A percentile compares a stretch with the other conserved stretches of the same genome.
Conservation (phyloP, 2,329 filamentous ascomycete genomes). For the Fusarium zealandicum region DNA sequence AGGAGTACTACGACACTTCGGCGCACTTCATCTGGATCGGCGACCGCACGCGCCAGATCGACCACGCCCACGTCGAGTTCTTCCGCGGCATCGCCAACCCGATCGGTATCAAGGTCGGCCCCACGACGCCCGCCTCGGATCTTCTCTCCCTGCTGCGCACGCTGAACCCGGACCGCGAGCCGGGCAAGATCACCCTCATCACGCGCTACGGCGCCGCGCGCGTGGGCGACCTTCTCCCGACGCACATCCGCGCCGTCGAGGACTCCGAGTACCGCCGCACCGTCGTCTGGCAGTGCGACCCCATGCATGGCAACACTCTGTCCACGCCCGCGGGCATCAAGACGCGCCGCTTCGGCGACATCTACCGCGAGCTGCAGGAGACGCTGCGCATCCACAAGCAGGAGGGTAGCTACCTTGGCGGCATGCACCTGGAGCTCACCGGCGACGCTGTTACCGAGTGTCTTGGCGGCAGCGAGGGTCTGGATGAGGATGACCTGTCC, state of each 20-base stretch:
- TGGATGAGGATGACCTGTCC: conserved; percentile 87
- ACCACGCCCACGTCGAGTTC: conserved; percentile 95
- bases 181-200: conserved; percentile 95
- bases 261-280: conserved; percentile 69
- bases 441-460: conserved; percentile 98
- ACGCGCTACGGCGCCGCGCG: conserved; percentile 88
- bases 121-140: conserved; percentile 78
- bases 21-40: conserved; percentile 99
- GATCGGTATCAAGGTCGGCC: conserved; percentile 95
- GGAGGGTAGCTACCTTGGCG: conserved; percentile 85
- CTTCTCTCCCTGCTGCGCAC: conserved; percentile 81
- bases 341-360: conserved; percentile 89
- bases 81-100: conserved; percentile 96
- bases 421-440: conserved; percentile 93
- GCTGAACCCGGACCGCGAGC: conserved; percentile 81
- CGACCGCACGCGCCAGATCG: conserved; percentile 91
- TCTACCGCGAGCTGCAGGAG: conserved; percentile 84
- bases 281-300: conserved; percentile 98
- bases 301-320: conserved; percentile 89
- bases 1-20: conserved; percentile 90
- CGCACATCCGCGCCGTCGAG: conserved; percentile 89
- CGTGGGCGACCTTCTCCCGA: conserved; percentile 77
- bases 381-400: conserved; percentile 86
- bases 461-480: conserved; percentile 83
- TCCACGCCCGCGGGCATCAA: conserved; percentile 82